These are phyloP conservation scores for Laburnicola sp. DNA, from an alignment of 2,329 filamentous ascomycete genomes.

Conservation along the genomic window DNA sequence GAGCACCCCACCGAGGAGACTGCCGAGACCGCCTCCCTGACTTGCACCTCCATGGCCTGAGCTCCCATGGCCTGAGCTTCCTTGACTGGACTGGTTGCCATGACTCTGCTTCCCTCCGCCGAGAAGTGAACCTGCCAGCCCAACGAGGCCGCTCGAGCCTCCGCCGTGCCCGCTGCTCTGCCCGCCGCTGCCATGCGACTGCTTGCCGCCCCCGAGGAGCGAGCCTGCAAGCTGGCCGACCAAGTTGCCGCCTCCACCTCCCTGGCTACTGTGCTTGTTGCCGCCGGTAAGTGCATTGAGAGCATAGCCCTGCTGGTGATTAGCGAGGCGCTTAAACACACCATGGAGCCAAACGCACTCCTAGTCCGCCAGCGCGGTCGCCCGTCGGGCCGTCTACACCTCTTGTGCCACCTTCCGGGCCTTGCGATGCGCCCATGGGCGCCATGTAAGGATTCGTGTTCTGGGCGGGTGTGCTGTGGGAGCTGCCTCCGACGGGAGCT, in stretches of 20 bases:
- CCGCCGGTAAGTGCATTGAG: constrained; percentile 58
- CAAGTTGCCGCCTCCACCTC: constrained; percentile 41
- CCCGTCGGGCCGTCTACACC: constrained; percentile 57
- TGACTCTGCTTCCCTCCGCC: constrained; percentile 43
- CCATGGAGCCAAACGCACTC: constrained; percentile 54
- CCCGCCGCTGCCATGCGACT: constrained; percentile 29
- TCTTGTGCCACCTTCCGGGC: constrained; percentile 48
- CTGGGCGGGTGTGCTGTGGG: constrained; percentile 49
- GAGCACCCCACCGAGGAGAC: constrained; percentile 40
- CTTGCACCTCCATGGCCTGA: constrained; percentile 17
- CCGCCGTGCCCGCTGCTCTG: constrained; percentile 31
- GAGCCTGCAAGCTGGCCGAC: constrained; percentile 60
- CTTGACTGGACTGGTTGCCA: constrained; percentile 47
- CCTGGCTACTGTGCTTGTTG: constrained; percentile 39
- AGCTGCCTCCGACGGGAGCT: constrained; percentile 63
- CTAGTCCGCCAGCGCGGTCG: constrained; percentile 61
- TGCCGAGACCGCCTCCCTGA: constrained; percentile 30
- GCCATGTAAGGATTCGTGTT: constrained; percentile 65
- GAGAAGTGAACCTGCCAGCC: constrained; percentile 55
- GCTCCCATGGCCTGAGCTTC: constrained; percentile 47
- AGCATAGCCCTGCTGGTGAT: constrained; percentile 58
- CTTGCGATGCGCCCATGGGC: constrained; percentile 49
- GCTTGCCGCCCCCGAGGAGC: constrained; percentile 45
- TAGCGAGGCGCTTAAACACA: constrained; percentile 23
- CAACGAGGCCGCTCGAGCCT: constrained; percentile 50